Evolutionary conservation across 176 grass and related monocot genomes (phyloP), one percentile per base, ranked within the genome.

Genomic region (Guadua angustifolia): DNA sequence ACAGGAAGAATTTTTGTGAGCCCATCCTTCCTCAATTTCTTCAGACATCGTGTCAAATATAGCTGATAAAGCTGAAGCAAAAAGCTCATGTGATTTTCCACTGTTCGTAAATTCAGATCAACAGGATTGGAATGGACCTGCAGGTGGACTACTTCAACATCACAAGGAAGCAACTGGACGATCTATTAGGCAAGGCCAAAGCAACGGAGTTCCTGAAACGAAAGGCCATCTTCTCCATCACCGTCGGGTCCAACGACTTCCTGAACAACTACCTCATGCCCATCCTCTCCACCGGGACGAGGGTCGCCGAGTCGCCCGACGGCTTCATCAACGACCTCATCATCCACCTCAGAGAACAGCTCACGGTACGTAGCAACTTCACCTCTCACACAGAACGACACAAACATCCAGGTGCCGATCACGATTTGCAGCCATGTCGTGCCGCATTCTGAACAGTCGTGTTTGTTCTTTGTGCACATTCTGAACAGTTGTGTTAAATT

Each of bases 261-360:
- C 89, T 99, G 9, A 99, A 99, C 79, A 99, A 99, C 66, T 99
- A 99, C 75, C 93, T 99, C 17, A 86, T 99, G 77, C 96, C 96
- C 1, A 39, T 99, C 0, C 25, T 99, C 26, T 99, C 96, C 7
- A 84, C 78, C 0, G 88, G 89, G 24, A 93, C 87, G 7, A 68
- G 96, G 24, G 88, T 86, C 47, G n/a, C 69, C 18, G 74, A 92
- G 60, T 81, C 91, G 18, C 96, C 96, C 7, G 93, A 95, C 60
- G 51, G 15, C 3, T 99, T 99, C 77, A 14, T 99, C 74, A 45
- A 89, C 36, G 82, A 87, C 79, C 82, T 99, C 70, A 87, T 99
- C 85, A 33, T 66, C 83, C 92, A 87, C 79, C 86, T 99, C 46
- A 81, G 88, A 4, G 73, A 73, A 39, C 96, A 98, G 85, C 89